phyloP scores from a whole-genome alignment of 176 grass and related monocot species.

The Zizania latifolia region DNA sequence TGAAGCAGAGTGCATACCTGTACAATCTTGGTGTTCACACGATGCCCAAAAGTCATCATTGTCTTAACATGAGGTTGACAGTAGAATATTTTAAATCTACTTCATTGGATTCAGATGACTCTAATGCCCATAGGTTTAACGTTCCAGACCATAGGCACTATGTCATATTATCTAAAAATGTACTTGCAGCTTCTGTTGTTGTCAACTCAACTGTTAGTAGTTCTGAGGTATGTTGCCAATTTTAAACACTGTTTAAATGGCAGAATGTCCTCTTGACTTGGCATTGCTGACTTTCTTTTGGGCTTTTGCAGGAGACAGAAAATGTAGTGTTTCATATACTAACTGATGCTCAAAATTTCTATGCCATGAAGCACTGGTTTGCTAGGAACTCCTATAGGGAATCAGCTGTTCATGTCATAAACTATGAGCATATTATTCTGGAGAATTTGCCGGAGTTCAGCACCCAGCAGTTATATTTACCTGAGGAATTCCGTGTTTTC shows the following conservation, averaged over 20 bases:
- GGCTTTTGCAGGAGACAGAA: constrained; percentile 57
- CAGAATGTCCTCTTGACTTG: neutral
- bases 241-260: neutral
- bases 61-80: constrained; percentile 96
- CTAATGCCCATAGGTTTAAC: constrained; percentile 48
- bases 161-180: constrained; percentile 89
- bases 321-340: constrained; percentile 83
- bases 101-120: constrained; percentile 48
- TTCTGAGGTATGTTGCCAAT: constrained; percentile 56
- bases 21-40: constrained; percentile 97
- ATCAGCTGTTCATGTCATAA: constrained; percentile 64
- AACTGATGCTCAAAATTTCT: constrained; percentile 88
- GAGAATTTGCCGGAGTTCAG: constrained; percentile 47
- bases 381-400: constrained; percentile 67
- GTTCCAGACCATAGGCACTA: constrained; percentile 67
- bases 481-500: constrained; percentile 92
- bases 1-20: constrained; percentile 93
- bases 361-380: constrained; percentile 98
- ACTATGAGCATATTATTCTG: constrained; percentile 66
- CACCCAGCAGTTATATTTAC: constrained; percentile 51
- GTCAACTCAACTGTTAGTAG: constrained; percentile 86
- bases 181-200: constrained; percentile 85
- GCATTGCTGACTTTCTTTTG: constrained; percentile 39
- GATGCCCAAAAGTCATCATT: constrained; percentile 96
- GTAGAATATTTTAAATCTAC: constrained; percentile 80